Base-by-base conservation (phyloP, 805 yeast genomes). In the Priceomyces fermenticarens region DNA sequence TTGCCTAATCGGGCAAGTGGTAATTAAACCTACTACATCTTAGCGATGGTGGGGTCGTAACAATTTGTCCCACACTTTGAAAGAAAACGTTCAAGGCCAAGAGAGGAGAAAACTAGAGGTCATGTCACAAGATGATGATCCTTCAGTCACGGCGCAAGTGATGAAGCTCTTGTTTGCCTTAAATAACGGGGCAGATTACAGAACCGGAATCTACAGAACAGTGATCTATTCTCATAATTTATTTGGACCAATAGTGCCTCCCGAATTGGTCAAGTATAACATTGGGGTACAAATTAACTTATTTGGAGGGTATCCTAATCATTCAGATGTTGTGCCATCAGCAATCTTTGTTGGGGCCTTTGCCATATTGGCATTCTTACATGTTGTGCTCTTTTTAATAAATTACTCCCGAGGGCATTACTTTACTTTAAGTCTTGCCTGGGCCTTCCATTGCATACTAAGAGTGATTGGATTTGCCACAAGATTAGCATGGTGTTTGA, bases 241-340 rank as follows among this genome's bases (percentile, higher is more conserved):
- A n/a, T 14, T 39, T 3, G 42, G 42, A 7, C 32, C 42, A n/a
- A 25, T 14, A 13, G 60, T 77, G 17, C 85, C 86, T 1, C 41
- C 34, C 3, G 53, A 47, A 3, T 56, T 80, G 38, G 44, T 65
- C 3, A 53, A 60, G 1, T 68, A 65, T 42, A 70, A 72, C 9
- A 40, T 63, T 30, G 59, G 50, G 5, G 49, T 52, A 26, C 83
- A 78, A 54, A 65, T 65, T 39, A 62, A 77, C 2, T 58, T 80
- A 32, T 82, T 81, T 61, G 88, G 88, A 9, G 79, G 77, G 9
- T 83, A 81, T 51, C 85, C 87, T 3, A 26, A 40, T 38, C 30
- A 58, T 7, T 33, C 30, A n/a, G 91, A 85, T 58, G 56, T 70
- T 10, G 87, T 78, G 1, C 89, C 89, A 3, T 64, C 75, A 41